These are phyloP conservation scores for Monosporascus sp. DNA, from an alignment of 2,329 filamentous ascomycete species.

Conservation along the genomic window DNA sequence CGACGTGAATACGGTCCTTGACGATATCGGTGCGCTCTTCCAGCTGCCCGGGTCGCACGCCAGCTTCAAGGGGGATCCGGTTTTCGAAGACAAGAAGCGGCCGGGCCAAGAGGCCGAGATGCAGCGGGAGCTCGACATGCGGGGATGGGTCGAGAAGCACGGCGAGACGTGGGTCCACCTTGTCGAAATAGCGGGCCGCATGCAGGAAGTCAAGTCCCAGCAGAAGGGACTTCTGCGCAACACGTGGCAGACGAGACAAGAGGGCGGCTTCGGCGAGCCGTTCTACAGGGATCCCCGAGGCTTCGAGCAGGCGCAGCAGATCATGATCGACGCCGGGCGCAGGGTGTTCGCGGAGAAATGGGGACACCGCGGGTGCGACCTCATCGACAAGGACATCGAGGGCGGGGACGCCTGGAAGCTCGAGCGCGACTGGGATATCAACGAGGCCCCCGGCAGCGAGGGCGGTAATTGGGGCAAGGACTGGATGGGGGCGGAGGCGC, in stretches of 20 bases:
- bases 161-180: slow-evolving; percentile 31
- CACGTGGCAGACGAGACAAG: slow-evolving; percentile 35
- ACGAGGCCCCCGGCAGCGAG: slow-evolving; percentile 15
- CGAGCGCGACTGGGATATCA: slow-evolving; percentile 31
- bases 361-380: slow-evolving; percentile 35
- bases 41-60: slow-evolving; percentile 30
- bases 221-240: slow-evolving; percentile 24
- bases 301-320: slow-evolving; percentile 27
- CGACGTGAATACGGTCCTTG: slow-evolving; percentile 35
- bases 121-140: slow-evolving; percentile 22
- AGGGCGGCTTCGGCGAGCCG: slow-evolving; percentile 36
- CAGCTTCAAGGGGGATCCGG: slow-evolving; percentile 27
- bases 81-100: slow-evolving; percentile 16
- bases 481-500: slow-evolving; percentile 19
- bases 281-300: slow-evolving; percentile 35
- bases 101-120: slow-evolving; percentile 22
- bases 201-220: slow-evolving; percentile 23
- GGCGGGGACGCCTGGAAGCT: slow-evolving; percentile 31
- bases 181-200: slow-evolving; percentile 25
- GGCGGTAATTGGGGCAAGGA: slow-evolving; percentile 27
- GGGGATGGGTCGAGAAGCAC: slow-evolving; percentile 25
- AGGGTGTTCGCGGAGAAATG: slow-evolving; percentile 34
- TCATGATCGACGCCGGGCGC: slow-evolving; percentile 28
- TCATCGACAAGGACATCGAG: slow-evolving; percentile 24
- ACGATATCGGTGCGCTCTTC: slow-evolving; percentile 37